These are phyloP conservation scores for Phlebopus sp. DNA, from an alignment of 1,284 basidiomycete species.

Conservation along the genomic window DNA sequence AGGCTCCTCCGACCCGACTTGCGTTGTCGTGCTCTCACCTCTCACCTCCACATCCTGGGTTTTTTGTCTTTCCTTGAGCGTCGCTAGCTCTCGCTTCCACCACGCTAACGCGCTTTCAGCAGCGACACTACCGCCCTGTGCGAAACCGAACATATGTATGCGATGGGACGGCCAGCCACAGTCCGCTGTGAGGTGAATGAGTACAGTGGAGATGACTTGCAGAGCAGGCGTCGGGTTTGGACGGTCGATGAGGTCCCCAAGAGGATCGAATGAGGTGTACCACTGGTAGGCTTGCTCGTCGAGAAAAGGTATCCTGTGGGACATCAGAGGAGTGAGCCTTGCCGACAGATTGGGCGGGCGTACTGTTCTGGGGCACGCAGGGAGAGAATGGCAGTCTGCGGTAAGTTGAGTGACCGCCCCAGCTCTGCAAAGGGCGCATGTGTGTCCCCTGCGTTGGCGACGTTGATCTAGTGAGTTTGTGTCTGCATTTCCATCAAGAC, in stretches of 20 bases:
- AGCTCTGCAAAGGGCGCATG: constrained; percentile 74
- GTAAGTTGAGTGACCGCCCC: constrained; percentile 72
- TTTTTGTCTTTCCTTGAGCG: constrained; percentile 2
- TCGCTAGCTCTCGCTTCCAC: constrained; percentile 28
- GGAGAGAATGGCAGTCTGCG: constrained; percentile 82
- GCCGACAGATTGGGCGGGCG: constrained; percentile 27
- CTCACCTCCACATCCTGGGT: background rate
- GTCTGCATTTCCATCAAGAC: background rate
- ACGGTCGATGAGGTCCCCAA: constrained; percentile 68
- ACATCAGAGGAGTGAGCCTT: constrained; percentile 11
- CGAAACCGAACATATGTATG: constrained; percentile 89
- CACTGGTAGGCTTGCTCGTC: constrained; percentile 83
- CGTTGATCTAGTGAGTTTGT: constrained; percentile 1
- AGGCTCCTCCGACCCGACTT: constrained; percentile 4
- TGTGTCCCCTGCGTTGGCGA: constrained; percentile 65
- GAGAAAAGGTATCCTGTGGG: constrained; percentile 71
- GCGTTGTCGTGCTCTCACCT: background rate
- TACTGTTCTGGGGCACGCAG: constrained; percentile 78
- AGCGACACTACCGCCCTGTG: constrained; percentile 82
- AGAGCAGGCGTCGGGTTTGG: constrained; percentile 74
- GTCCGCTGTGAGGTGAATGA: constrained; percentile 55
- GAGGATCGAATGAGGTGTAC: constrained; percentile 80
- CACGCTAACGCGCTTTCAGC: constrained; percentile 59
- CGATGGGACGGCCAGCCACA: constrained; percentile 65
- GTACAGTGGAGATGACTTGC: constrained; percentile 49